A percentile compares a stretch with the other conserved stretches of the same genome.
These are phyloP conservation scores for Amorphotheca resinae DNA, from an alignment of 495 filamentous ascomycete species.

Conservation along the genomic window DNA sequence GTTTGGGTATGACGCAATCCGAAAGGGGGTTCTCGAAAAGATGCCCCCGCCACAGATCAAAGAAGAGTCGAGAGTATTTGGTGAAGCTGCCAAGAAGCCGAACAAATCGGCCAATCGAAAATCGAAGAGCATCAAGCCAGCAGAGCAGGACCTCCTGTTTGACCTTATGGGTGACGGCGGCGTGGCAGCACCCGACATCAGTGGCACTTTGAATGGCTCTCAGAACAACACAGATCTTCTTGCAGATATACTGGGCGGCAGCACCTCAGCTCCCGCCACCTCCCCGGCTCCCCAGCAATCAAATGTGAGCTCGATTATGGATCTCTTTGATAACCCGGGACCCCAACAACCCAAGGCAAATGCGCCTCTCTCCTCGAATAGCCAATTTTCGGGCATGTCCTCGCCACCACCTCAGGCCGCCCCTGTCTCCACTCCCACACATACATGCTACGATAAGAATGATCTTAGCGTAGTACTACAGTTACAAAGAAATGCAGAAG, in stretches of 20 bases:
- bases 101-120: constrained; percentile 63
- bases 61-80: constrained; percentile 79
- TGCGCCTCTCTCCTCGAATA: constrained; percentile 35
- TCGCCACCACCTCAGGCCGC: constrained; percentile 37
- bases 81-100: constrained; percentile 73
- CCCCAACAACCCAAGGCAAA: constrained; percentile 27
- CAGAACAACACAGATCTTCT: constrained; percentile 77
- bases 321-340: constrained; percentile 50
- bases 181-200: constrained; percentile 33
- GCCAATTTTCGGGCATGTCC: constrained; percentile 29
- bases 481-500: constrained; percentile 65
- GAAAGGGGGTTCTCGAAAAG: constrained; percentile 82
- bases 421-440: constrained; percentile 28
- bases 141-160: constrained; percentile 81
- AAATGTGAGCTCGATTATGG: constrained; percentile 74
- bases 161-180: constrained; percentile 85
- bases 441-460: constrained; percentile 77
- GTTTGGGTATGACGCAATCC: constrained; percentile 78
- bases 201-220: constrained; percentile 36
- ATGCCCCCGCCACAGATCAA: constrained; percentile 97
- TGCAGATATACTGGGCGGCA: constrained; percentile 69
- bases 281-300: constrained; percentile 39
- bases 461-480: constrained; percentile 67
- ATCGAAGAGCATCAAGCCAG: constrained; percentile 64
- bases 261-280: constrained; percentile 33